phyloP scores from a whole-genome alignment of 768 basidiomycete genomes.

The Rhizopogon roseolus region DNA sequence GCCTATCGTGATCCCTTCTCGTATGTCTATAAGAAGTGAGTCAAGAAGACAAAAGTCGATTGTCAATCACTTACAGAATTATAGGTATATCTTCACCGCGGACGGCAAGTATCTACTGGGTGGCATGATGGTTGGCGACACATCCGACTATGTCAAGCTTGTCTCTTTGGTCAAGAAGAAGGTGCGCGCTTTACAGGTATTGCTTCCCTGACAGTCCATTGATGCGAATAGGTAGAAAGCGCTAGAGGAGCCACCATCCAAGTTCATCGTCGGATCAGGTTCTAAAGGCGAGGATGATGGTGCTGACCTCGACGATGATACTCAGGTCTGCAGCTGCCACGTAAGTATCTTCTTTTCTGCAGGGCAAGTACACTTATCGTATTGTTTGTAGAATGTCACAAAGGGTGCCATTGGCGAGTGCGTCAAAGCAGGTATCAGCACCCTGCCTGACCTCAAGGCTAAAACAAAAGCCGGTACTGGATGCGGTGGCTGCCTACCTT shows the following conservation, averaged over 20 bases:
- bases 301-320: conserved; percentile 65
- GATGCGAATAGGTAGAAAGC: conserved; percentile 42
- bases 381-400: conserved; percentile 45
- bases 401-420: conserved; percentile 54
- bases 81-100: conserved; percentile 59
- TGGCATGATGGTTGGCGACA: conserved; percentile 80
- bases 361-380: not conserved
- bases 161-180: conserved; percentile 69
- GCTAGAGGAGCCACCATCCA: conserved; percentile 57
- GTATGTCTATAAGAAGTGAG: conserved; percentile 63
- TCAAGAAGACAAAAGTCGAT: not conserved
- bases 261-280: conserved; percentile 58
- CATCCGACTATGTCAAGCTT: conserved; percentile 62
- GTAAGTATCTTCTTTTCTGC: conserved; percentile 19
- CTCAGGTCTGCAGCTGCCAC: conserved; percentile 71
- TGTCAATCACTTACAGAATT: not conserved
- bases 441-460: conserved; percentile 50
- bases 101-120: conserved; percentile 71
- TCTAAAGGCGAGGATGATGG: conserved; percentile 52
- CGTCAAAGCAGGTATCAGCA: conserved; percentile 44
- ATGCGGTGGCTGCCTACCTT: conserved; percentile 70
- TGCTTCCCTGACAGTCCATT: not conserved
- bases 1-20: conserved; percentile 70
- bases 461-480: conserved; percentile 71
- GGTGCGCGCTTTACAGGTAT: conserved; percentile 24